phyloP scores from a whole-genome alignment of 2,329 filamentous ascomycete species.

The Fusarium fracticaudum region DNA sequence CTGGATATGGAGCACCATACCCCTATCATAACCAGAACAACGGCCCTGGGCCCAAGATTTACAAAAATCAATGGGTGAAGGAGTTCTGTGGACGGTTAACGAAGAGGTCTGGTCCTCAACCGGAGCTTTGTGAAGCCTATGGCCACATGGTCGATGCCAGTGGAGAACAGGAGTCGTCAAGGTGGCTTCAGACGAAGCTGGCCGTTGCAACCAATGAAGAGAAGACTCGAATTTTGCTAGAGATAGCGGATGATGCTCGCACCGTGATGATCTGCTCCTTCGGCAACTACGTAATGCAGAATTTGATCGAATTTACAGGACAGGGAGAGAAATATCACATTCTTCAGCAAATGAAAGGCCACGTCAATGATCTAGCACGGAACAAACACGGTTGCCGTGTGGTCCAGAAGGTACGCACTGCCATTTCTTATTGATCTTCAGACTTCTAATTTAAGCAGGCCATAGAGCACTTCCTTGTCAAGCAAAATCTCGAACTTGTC shows the following conservation, averaged over 20 bases:
- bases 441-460: slow-evolving; percentile 64
- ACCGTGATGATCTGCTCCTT: slow-evolving; percentile 97
- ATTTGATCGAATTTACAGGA: slow-evolving; percentile 95
- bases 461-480: slow-evolving; percentile 88
- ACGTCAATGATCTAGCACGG: slow-evolving; percentile 79
- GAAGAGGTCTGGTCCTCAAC: slow-evolving; percentile 75
- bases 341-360: slow-evolving; percentile 86
- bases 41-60: slow-evolving; percentile 24
- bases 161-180: slow-evolving; percentile 93
- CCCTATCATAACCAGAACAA: slow-evolving; percentile 66
- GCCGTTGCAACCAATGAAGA: slow-evolving; percentile 95
- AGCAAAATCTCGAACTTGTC: slow-evolving; percentile 86
- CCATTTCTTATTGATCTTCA: background rate
- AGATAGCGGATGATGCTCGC: slow-evolving; percentile 84
- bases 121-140: slow-evolving; percentile 90
- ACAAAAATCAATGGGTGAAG: slow-evolving; percentile 47
- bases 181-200: slow-evolving; percentile 94
- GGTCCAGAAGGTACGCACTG: slow-evolving; percentile 80
- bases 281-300: slow-evolving; percentile 98
- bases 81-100: slow-evolving; percentile 2
- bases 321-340: slow-evolving; percentile 91
- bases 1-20: slow-evolving; percentile 43
- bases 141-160: slow-evolving; percentile 91
- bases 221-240: slow-evolving; percentile 88
- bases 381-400: slow-evolving; percentile 96